These are phyloP conservation scores for Aspergillus novoparasiticus DNA, from an alignment of 2,329 filamentous ascomycete species.

Conservation along the genomic window DNA sequence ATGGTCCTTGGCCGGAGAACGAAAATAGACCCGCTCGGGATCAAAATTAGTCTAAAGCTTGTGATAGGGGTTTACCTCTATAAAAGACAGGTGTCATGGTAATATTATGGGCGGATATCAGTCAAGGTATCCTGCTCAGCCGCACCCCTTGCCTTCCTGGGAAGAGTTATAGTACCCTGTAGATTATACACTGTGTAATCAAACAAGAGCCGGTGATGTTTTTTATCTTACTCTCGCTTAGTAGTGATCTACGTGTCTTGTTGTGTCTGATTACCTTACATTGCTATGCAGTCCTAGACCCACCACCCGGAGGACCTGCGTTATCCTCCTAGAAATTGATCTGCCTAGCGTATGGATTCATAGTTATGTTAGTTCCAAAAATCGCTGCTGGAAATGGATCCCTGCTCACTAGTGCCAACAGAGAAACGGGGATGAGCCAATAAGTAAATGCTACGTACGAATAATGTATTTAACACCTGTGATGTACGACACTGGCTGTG, in stretches of 20 bases:
- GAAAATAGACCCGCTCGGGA: not conserved
- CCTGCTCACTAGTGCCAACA: too few relatives aligned
- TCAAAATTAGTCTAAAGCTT: not conserved
- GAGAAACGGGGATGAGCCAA: not conserved
- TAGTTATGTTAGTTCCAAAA: not conserved
- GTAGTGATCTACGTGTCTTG: not conserved
- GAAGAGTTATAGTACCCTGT: not conserved
- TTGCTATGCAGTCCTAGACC: not conserved
- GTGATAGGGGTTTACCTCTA: not conserved
- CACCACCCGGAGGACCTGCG: not conserved
- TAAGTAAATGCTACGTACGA: not conserved
- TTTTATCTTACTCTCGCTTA: not conserved
- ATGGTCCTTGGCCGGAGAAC: not conserved
- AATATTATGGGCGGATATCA: not conserved
- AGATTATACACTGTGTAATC: not conserved
- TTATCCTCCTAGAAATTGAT: not conserved
- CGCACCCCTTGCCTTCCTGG: not conserved
- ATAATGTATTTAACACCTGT: not conserved
- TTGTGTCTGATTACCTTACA: accelerated
- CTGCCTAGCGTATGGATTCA: not conserved
- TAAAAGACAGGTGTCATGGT: not conserved
- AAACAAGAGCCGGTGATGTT: accelerated
- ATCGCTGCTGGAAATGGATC: too few relatives aligned
- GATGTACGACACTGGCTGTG: not conserved
- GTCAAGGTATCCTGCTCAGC: not conserved